Conservation (phyloP, 2,329 filamentous ascomycete genomes). For the Diplocarpon mali region DNA sequence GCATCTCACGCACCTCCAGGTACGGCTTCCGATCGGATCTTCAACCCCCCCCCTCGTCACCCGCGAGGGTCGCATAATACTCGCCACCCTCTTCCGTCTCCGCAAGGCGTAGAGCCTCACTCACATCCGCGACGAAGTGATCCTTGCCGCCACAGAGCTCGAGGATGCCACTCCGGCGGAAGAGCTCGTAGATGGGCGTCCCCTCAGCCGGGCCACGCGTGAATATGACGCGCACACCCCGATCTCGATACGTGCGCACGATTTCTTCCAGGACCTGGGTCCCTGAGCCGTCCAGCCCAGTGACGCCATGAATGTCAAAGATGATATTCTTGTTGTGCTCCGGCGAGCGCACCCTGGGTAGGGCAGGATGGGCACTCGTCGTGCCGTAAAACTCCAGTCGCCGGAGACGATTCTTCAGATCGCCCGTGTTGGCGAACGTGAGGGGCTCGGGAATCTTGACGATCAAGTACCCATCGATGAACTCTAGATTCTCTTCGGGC, state of each 20-base stretch:
- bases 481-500: conserved; percentile 59
- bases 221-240: conserved; percentile 70
- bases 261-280: conserved; percentile 89
- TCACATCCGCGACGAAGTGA: conserved; percentile 74
- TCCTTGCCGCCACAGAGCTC: conserved; percentile 65
- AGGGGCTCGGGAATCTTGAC: conserved; percentile 96
- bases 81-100: conserved; percentile 46
- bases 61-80: conserved; percentile 15
- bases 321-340: conserved; percentile 86
- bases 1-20: not conserved
- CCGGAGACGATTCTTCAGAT: conserved; percentile 72
- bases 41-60: conserved; percentile 17
- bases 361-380: conserved; percentile 68
- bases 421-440: conserved; percentile 93
- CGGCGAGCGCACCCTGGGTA: conserved; percentile 66
- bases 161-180: conserved; percentile 74
- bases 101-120: conserved; percentile 71
- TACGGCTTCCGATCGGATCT: not conserved
- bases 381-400: conserved; percentile 89
- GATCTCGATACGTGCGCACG: conserved; percentile 65
- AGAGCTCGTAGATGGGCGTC: conserved; percentile 45
- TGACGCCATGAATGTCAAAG: conserved; percentile 97
- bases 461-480: conserved; percentile 84
- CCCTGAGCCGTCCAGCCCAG: conserved; percentile 83
- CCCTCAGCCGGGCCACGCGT: conserved; percentile 38